Evolutionary conservation across 495 filamentous ascomycete species (phyloP).

Genomic region (Sphaerosporella brunnea): DNA sequence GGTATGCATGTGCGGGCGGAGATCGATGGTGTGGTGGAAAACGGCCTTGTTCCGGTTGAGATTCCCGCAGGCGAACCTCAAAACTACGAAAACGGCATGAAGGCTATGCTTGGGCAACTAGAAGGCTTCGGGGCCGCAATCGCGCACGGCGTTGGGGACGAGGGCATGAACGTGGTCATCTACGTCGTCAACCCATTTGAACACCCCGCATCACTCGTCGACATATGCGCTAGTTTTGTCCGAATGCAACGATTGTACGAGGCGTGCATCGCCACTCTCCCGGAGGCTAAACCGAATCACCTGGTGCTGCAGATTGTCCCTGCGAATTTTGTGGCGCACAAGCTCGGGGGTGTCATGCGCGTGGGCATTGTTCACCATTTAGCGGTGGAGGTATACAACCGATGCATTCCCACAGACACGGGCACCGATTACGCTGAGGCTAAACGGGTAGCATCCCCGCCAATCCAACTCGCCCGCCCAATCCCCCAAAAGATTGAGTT

Average conservation of each 20-base stretch:
- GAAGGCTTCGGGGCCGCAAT: slow-evolving; percentile 29
- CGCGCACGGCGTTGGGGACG: slow-evolving; percentile 28
- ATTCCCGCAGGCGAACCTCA: slow-evolving; percentile 7
- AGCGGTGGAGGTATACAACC: slow-evolving; percentile 72
- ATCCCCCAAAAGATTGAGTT: slow-evolving; percentile 62
- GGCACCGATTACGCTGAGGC: slow-evolving; percentile 9
- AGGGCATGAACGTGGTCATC: slow-evolving; percentile 55
- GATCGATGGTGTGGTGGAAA: slow-evolving; percentile 33
- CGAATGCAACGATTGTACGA: slow-evolving; percentile 54
- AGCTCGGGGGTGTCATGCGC: slow-evolving; percentile 29
- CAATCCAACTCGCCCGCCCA: slow-evolving; percentile 56
- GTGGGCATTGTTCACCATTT: slow-evolving; percentile 27
- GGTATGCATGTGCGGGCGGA: slow-evolving; percentile 49
- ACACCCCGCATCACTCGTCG: slow-evolving; percentile 44
- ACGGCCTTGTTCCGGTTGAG: slow-evolving; percentile 43
- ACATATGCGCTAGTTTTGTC: slow-evolving; percentile 64
- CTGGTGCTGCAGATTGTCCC: slow-evolving; percentile 73
- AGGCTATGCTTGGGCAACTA: slow-evolving; percentile 24
- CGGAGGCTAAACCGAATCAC: slow-evolving; percentile 39
- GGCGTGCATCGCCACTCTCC: slow-evolving; percentile 35
- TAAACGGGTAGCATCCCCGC: slow-evolving; percentile 37
- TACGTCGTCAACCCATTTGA: slow-evolving; percentile 69
- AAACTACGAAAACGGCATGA: slow-evolving; percentile 20
- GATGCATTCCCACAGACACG: slow-evolving; percentile 46
- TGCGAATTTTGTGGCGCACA: slow-evolving; percentile 47